Percentiles rank a stretch among this genome's conserved stretches.
These are phyloP conservation scores for Physcomitrellopsis africana DNA, from an alignment of 225 moss, liverwort and hornwort species.

Conservation along the genomic window DNA sequence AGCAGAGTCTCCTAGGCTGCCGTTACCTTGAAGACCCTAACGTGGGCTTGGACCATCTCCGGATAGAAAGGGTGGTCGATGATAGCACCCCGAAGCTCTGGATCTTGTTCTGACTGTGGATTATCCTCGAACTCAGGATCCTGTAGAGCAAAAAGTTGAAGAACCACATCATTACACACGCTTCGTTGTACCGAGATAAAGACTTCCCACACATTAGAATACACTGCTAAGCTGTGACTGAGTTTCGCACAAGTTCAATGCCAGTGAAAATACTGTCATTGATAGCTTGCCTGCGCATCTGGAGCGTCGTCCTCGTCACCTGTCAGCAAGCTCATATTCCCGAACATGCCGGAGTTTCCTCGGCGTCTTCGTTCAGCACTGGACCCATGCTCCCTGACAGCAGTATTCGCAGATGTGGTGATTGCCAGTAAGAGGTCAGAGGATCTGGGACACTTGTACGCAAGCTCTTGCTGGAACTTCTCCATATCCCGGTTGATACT, in stretches of 20 bases:
- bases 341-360: not conserved
- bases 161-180: not conserved
- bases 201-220: too few species aligned
- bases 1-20: not conserved
- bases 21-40: conserved; percentile 49
- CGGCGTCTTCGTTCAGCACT: conserved; percentile 12
- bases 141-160: not conserved
- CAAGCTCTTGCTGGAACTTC: not conserved
- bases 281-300: conserved; percentile 11
- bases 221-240: not conserved
- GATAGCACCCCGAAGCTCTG: conserved; percentile 36
- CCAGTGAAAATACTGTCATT: not conserved
- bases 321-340: too few species aligned
- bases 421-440: not conserved
- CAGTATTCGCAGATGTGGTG: not conserved
- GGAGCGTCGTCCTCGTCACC: not conserved
- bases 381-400: conserved; percentile 33
- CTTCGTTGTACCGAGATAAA: too few species aligned
- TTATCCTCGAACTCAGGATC: not conserved
- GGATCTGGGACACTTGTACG: not conserved
- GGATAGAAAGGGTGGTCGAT: conserved; percentile 48
- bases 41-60: conserved; percentile 47
- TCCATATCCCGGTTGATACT: not conserved
- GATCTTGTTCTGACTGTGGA: conserved; percentile 14
- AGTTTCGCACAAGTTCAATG: not conserved